Evolutionary conservation across 768 basidiomycete genomes (phyloP), one percentile per base, ranked within the genome.

Genomic region (Serpula lacrymans): DNA sequence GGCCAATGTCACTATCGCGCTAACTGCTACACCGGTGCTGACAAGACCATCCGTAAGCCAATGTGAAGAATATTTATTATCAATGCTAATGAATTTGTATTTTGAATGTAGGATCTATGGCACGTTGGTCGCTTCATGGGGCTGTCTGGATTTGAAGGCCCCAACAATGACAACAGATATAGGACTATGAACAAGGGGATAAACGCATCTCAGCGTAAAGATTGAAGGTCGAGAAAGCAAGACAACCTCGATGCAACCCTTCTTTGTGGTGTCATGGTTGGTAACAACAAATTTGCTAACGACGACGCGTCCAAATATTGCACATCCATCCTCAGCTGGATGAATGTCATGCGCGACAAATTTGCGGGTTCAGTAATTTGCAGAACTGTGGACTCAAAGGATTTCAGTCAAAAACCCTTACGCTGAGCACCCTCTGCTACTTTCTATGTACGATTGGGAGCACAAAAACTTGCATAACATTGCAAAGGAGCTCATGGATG

Each of bases 401-500:
- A 52, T 6, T 4, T 22, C 6, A 1, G 5, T 0, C 31, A 38
- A 4, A 8, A 37, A 0, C 39, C 34, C 39, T 0, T 51, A 52
- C n/a, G 0, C 2, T 0, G 34, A 48, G 4, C 51, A 52, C 6
- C 16, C 30, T 1, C 17, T 50, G 0, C 4, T 32, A 24, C 25
- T 51, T 5, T 1, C 16, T 22, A 13, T 52, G 22, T 33, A n/a
- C 0, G 11, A 44, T 2, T 51, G 42, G 42, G 46, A 52, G 12
- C 31, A 25, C 33, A 12, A 16, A 0, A 2, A 14, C 0, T 11
- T 52, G 0, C 9, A 24, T 3, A 12, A 1, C 1, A 37, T 46
- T 2, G 38, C 39, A 44, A 16, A 62, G 46, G 33, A 60, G 5
- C 2, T 47, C 3, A 14, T 51, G 27, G 21, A 64, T 43, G 49